Conservation (phyloP, 257 asterid species). For the Fraxinus anomala region DNA sequence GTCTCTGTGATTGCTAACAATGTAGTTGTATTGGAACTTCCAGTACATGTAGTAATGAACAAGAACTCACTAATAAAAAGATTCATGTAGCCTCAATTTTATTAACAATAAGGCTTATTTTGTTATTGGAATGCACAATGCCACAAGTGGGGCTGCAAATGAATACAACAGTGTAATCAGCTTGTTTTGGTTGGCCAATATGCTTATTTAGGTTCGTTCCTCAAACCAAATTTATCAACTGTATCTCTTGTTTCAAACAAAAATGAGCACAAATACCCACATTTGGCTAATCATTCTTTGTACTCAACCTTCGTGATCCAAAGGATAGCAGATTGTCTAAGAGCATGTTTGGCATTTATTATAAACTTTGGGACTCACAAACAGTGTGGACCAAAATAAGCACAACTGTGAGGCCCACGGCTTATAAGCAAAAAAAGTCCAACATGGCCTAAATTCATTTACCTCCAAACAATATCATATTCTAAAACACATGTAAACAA, state of each 20-base stretch:
- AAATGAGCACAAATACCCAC: not conserved
- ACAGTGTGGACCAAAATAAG: too few relatives aligned
- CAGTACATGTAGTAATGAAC: not conserved
- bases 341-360: not conserved
- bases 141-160: constrained; percentile 6
- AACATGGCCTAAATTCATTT: not conserved
- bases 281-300: not conserved
- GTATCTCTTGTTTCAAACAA: not conserved
- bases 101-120: not conserved
- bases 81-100: not conserved
- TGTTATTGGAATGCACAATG: not conserved
- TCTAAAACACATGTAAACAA: not conserved
- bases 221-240: not conserved
- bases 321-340: not conserved
- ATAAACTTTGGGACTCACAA: too few relatives aligned
- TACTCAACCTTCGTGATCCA: not conserved
- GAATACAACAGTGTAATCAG: not conserved
- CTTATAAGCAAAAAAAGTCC: not conserved
- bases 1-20: not conserved
- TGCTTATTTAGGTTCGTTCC: not conserved
- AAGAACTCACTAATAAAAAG: too few relatives aligned
- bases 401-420: too few relatives aligned
- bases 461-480: not conserved
- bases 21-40: constrained; percentile 2
- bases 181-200: not conserved